These are phyloP conservation scores for Aspergillus pseudoterreus DNA, from an alignment of 2,329 filamentous ascomycete species.

Conservation along the genomic window DNA sequence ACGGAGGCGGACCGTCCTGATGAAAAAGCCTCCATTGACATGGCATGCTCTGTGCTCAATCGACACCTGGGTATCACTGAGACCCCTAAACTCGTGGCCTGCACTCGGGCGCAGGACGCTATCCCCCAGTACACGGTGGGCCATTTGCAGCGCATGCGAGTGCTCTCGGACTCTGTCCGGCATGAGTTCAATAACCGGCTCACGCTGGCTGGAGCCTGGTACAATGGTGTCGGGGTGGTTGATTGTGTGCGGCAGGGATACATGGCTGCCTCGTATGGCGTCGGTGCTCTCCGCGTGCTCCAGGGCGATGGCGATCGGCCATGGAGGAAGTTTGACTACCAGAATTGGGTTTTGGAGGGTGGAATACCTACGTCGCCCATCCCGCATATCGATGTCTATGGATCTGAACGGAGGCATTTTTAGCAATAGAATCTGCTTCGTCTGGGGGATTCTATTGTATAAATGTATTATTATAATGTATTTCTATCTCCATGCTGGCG, in stretches of 20 bases:
- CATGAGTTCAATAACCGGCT: slow-evolving; percentile 60
- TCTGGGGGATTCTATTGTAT: background rate
- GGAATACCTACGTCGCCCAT: slow-evolving; percentile 28
- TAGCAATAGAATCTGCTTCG: background rate
- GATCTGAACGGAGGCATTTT: slow-evolving; percentile 11
- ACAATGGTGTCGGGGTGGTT: slow-evolving; percentile 48
- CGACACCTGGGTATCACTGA: slow-evolving; percentile 71
- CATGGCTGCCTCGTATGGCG: slow-evolving; percentile 45
- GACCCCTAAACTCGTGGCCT: slow-evolving; percentile 54
- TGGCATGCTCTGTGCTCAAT: slow-evolving; percentile 67
- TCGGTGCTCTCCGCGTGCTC: slow-evolving; percentile 30
- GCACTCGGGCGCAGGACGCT: slow-evolving; percentile 65
- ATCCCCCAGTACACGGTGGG: slow-evolving; percentile 89
- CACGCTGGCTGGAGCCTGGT: slow-evolving; percentile 58
- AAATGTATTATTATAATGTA: slow-evolving; percentile 5
- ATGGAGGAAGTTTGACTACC: slow-evolving; percentile 19
- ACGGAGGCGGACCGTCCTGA: slow-evolving; percentile 53
- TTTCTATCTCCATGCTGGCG: background rate
- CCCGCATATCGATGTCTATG: slow-evolving; percentile 11
- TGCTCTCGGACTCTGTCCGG: slow-evolving; percentile 54
- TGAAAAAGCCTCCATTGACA: slow-evolving; percentile 61
- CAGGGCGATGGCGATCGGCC: slow-evolving; percentile 6
- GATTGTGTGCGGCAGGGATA: slow-evolving; percentile 57
- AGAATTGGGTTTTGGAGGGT: slow-evolving; percentile 27
- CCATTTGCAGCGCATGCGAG: slow-evolving; percentile 61